Evolutionary conservation across 768 basidiomycete species (phyloP).

Genomic region (Tricholoma matsutake): DNA sequence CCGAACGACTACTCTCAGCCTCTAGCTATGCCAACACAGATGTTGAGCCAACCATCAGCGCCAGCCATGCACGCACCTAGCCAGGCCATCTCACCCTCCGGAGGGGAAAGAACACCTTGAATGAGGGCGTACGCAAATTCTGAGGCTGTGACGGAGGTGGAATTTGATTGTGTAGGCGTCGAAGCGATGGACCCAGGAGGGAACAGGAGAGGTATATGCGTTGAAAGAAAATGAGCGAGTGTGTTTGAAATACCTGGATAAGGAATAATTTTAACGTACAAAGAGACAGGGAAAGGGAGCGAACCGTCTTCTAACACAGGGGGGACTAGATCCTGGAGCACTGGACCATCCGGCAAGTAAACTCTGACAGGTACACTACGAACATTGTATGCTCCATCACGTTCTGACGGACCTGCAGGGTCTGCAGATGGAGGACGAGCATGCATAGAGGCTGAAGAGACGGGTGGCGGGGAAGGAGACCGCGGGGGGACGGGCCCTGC

Average conservation of each 20-base stretch:
- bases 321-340: constrained; percentile 85
- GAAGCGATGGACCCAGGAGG: constrained; percentile 46
- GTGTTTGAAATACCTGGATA: constrained; percentile 66
- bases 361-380: constrained; percentile 87
- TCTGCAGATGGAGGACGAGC: constrained; percentile 65
- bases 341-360: constrained; percentile 87
- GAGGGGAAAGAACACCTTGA: constrained; percentile 81
- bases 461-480: constrained; percentile 56
- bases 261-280: constrained; percentile 2
- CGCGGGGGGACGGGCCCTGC: constrained; percentile 58
- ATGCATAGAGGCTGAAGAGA: constrained; percentile 59
- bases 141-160: constrained; percentile 32
- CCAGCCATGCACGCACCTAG: constrained; percentile 88
- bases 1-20: background rate
- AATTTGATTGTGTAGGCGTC: constrained; percentile 39
- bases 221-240: constrained; percentile 62
- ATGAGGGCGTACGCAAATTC: constrained; percentile 75
- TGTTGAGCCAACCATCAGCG: constrained; percentile 93
- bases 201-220: constrained; percentile 80
- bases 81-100: constrained; percentile 92
- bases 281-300: background rate
- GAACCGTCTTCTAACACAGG: constrained; percentile 76
- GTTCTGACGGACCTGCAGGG: constrained; percentile 49
- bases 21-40: constrained; percentile 67
- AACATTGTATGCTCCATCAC: constrained; percentile 84